Conservation (phyloP, 805 yeast genomes). For the Candida yuanshanica region DNA sequence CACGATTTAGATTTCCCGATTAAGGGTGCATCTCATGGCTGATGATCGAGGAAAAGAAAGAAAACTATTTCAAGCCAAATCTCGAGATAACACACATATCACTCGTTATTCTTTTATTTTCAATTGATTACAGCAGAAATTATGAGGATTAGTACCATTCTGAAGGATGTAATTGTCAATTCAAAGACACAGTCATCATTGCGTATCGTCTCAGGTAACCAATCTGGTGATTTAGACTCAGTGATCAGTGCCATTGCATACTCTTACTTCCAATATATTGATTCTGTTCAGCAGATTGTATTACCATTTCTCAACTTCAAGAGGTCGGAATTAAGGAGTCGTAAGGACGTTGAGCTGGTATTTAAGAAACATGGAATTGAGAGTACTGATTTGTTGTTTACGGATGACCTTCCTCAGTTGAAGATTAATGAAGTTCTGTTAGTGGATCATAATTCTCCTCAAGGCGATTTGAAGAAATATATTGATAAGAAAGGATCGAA, state of each 20-base stretch:
- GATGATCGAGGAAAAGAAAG: too few species aligned
- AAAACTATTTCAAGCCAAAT: too few species aligned
- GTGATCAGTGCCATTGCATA: slow-evolving; percentile 70
- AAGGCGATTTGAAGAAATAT: slow-evolving; percentile 35
- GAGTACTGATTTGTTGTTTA: slow-evolving; percentile 47
- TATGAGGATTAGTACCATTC: background rate
- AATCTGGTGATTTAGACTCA: slow-evolving; percentile 86
- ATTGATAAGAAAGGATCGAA: slow-evolving; percentile 6
- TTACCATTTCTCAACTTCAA: slow-evolving; percentile 79
- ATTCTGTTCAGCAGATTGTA: slow-evolving; percentile 22
- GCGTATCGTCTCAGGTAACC: slow-evolving; percentile 53
- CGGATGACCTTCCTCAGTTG: slow-evolving; percentile 53
- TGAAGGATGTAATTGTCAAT: background rate
- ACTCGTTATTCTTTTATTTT: too few species aligned
- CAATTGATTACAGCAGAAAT: too few species aligned
- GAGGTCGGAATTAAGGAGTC: slow-evolving; percentile 52
- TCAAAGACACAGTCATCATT: background rate
- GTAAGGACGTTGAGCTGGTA: slow-evolving; percentile 65
- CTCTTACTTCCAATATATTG: slow-evolving; percentile 48
- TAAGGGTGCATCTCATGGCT: too few species aligned
- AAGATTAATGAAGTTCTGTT: slow-evolving; percentile 39
- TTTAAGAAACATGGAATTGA: slow-evolving; percentile 43
- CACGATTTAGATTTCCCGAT: too few species aligned
- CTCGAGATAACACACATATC: too few species aligned
- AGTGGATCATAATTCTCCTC: slow-evolving; percentile 80